Evolutionary conservation across 352 stramenopile genomes (phyloP).

Genomic region (Phytophthora sp.): DNA sequence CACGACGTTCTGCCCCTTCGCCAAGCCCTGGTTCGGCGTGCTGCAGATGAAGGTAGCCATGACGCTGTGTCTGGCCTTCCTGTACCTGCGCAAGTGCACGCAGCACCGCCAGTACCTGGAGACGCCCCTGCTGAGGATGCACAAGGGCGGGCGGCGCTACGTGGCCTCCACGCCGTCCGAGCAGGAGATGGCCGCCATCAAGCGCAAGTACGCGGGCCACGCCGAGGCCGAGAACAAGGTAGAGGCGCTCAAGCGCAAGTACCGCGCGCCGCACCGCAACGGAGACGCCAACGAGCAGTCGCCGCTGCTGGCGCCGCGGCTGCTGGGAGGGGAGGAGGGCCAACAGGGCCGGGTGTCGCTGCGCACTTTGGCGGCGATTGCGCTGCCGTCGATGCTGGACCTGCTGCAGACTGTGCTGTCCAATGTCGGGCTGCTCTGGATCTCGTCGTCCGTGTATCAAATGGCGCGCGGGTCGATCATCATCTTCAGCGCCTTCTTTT

Average conservation of each 20-base stretch:
- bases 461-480: constrained; percentile 92
- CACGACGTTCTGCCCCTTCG: constrained; percentile 76
- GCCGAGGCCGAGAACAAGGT: constrained; percentile 49
- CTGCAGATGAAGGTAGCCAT: constrained; percentile 89
- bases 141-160: constrained; percentile 69
- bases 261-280: constrained; percentile 13
- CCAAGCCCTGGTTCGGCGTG: constrained; percentile 88
- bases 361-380: constrained; percentile 62
- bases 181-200: constrained; percentile 37
- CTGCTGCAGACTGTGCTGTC: constrained; percentile 86
- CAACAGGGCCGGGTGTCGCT: constrained; percentile 42
- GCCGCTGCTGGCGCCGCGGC: constrained; percentile 27
- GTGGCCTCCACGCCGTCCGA: constrained; percentile 53
- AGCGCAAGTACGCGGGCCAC: constrained; percentile 45
- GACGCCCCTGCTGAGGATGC: constrained; percentile 67
- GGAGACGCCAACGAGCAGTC: constrained; percentile 38
- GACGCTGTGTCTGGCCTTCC: constrained; percentile 77
- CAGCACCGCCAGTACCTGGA: constrained; percentile 69
- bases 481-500: constrained; percentile 91
- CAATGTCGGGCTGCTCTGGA: constrained; percentile 88
- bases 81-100: constrained; percentile 65
- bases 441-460: constrained; percentile 90
- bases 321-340: constrained; percentile 19
- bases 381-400: constrained; percentile 79
- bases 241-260: constrained; percentile 49